phyloP scores from a whole-genome alignment of 2,329 filamentous ascomycete species.

The Colletotrichum sp. region DNA sequence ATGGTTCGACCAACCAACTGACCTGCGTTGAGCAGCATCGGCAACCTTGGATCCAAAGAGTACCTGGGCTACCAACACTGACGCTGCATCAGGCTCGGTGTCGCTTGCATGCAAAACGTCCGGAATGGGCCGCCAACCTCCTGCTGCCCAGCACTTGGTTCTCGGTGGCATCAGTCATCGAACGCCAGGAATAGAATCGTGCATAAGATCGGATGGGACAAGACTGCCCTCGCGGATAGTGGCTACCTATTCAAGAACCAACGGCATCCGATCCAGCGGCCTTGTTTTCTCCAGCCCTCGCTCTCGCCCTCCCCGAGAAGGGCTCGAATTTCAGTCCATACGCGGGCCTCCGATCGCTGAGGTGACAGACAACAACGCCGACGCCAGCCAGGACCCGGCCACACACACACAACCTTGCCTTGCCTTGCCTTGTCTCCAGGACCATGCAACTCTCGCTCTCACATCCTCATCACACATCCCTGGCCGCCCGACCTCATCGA shows the following conservation, averaged over 20 bases:
- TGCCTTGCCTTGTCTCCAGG: background rate
- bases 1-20: background rate
- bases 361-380: background rate
- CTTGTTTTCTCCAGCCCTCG: constrained; percentile 1
- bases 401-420: background rate
- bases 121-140: background rate
- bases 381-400: background rate
- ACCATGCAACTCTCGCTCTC: background rate
- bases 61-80: background rate
- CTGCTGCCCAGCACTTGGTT: background rate
- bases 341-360: background rate
- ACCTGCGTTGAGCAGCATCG: background rate
- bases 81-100: background rate
- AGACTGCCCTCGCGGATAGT: background rate
- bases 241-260: constrained; percentile 9
- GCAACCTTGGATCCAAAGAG: background rate
- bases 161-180: background rate
- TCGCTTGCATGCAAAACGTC: background rate
- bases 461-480: background rate
- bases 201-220: constrained; percentile 5
- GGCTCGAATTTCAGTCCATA: constrained; percentile 5
- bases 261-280: background rate
- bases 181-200: constrained; percentile 8
- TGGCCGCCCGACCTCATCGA: background rate
- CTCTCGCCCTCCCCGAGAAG: background rate